Evolutionary conservation across 352 stramenopile genomes (phyloP).

Genomic region (Aphanomyces invadans): DNA sequence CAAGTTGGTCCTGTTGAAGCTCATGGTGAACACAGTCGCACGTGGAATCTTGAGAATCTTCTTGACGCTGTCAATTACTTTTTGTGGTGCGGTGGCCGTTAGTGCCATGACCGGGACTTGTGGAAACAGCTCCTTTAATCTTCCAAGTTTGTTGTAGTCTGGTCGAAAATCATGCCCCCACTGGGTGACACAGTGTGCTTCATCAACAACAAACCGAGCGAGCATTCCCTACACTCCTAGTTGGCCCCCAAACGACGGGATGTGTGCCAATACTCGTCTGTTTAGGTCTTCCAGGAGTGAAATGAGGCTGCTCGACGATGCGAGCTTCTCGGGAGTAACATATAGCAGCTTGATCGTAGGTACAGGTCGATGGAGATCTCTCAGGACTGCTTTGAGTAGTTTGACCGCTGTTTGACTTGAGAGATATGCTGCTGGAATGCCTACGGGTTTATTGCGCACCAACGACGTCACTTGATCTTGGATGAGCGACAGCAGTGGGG

Average conservation of each 20-base stretch:
- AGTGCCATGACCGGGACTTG: slow-evolving; percentile 26
- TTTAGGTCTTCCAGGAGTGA: slow-evolving; percentile 16
- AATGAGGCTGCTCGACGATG: slow-evolving; percentile 6
- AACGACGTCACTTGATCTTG: slow-evolving; percentile 26
- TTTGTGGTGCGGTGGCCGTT: slow-evolving; percentile 28
- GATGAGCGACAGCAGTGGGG: slow-evolving; percentile 25
- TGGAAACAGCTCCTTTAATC: slow-evolving; percentile 25
- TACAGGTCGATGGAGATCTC: slow-evolving; percentile 3
- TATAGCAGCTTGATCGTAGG: slow-evolving; percentile 26
- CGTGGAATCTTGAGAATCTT: slow-evolving; percentile 19
- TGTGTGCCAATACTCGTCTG: slow-evolving; percentile 39
- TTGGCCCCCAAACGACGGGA: too few relatives aligned
- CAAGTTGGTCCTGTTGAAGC: slow-evolving; percentile 26
- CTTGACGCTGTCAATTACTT: slow-evolving; percentile 26
- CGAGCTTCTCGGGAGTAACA: slow-evolving; percentile 24
- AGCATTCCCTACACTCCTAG: slow-evolving; percentile 6
- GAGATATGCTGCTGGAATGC: slow-evolving; percentile 20
- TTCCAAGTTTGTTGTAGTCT: slow-evolving; percentile 28
- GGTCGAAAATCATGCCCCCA: slow-evolving; percentile 26
- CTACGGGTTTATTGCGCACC: slow-evolving; percentile 8
- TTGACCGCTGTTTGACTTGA: slow-evolving; percentile 15
- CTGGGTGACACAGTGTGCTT: slow-evolving; percentile 33
- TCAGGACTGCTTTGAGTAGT: slow-evolving; percentile 28
- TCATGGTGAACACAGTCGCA: slow-evolving; percentile 14
- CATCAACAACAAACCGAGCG: slow-evolving; percentile 30